These are phyloP conservation scores for Puccinellia tenuiflora DNA, from an alignment of 176 grass and related monocot species.

Conservation along the genomic window DNA sequence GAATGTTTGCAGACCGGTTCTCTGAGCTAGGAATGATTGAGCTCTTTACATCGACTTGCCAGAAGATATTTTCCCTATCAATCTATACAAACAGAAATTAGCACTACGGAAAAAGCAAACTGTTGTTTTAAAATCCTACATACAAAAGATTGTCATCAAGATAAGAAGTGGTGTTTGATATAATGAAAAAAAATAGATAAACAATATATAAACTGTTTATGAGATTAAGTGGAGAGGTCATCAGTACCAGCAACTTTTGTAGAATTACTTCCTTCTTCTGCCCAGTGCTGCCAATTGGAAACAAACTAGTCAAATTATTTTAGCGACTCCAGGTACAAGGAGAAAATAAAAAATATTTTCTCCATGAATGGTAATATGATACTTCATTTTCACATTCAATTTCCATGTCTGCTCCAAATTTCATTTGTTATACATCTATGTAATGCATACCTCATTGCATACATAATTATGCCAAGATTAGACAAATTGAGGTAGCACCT, in stretches of 20 bases:
- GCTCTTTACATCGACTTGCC: constrained; percentile 47
- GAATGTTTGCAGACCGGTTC: background rate
- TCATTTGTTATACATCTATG: background rate
- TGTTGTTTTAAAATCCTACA: background rate
- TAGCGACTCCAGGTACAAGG: background rate
- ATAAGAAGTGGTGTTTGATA: background rate
- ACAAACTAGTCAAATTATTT: constrained; percentile 21
- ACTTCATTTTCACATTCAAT: background rate
- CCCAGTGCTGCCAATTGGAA: constrained; percentile 56
- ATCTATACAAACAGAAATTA: constrained; percentile 43
- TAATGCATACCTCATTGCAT: background rate
- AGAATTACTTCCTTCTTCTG: constrained; percentile 69
- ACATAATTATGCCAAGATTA: background rate
- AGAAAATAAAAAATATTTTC: background rate
- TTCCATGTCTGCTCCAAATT: background rate
- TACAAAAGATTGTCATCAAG: background rate
- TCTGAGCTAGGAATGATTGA: constrained; percentile 26
- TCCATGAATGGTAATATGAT: background rate
- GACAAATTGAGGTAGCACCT: background rate
- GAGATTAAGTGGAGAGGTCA: background rate
- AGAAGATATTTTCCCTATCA: constrained; percentile 55
- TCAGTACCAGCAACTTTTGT: constrained; percentile 71
- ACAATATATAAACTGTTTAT: background rate
- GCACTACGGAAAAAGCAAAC: background rate
- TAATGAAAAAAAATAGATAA: background rate